These are phyloP conservation scores for Monosporozyma yasuniensis DNA, from an alignment of 805 yeast genomes.

Conservation along the genomic window DNA sequence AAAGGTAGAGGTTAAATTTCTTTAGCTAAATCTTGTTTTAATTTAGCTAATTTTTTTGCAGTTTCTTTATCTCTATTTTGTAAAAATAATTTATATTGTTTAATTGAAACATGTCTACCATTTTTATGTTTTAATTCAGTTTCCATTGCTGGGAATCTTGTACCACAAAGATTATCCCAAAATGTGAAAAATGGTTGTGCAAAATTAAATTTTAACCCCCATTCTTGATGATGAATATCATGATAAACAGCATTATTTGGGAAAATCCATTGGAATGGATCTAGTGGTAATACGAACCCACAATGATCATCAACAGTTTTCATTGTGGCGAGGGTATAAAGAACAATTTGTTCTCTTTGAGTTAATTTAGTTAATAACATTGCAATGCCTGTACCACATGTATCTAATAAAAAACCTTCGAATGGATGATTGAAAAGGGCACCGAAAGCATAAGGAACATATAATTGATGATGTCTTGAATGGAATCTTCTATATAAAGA, in stretches of 20 bases:
- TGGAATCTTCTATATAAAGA: conserved; percentile 72
- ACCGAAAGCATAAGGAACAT: conserved; percentile 95
- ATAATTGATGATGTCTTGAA: conserved; percentile 87
- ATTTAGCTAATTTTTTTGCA: conserved; percentile 13
- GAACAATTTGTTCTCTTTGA: conserved; percentile 65
- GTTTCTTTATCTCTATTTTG: conserved; percentile 31
- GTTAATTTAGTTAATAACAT: conserved; percentile 51
- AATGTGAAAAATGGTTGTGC: conserved; percentile 93
- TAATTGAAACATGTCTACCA: conserved; percentile 57
- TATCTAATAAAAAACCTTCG: conserved; percentile 89
- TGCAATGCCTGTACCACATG: conserved; percentile 86
- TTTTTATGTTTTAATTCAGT: conserved; percentile 4
- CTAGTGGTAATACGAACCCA: conserved; percentile 91
- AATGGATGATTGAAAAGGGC: conserved; percentile 90
- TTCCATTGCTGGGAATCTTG: conserved; percentile 50
- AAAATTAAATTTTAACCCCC: conserved; percentile 88
- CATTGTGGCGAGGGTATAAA: conserved; percentile 83
- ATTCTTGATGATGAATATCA: conserved; percentile 94
- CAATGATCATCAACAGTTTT: conserved; percentile 98
- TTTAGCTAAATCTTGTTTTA: conserved; percentile 5
- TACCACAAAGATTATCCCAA: conserved; percentile 73
- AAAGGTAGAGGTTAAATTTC: too few relatives aligned
- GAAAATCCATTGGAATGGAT: conserved; percentile 80
- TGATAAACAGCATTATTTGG: conserved; percentile 95
- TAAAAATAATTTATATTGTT: conserved; percentile 52